phyloP scores from a whole-genome alignment of 257 asterid genomes.

The Solanum chilense region DNA sequence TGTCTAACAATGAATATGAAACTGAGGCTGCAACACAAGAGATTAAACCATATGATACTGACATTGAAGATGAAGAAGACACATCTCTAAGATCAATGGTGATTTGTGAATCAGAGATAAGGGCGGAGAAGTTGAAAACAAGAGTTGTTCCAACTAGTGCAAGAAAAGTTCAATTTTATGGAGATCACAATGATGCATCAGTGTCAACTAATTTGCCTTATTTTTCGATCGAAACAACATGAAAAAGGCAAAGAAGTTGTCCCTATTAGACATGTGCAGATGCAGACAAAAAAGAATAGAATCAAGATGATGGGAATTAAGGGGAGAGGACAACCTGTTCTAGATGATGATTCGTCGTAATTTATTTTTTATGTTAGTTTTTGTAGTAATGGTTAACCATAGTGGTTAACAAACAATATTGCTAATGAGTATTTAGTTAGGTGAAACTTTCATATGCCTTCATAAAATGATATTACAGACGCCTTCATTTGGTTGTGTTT shows the following conservation, averaged over 20 bases:
- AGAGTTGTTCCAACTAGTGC: neutral
- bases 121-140: neutral
- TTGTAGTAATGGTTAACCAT: too few relatives aligned
- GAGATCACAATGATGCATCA: neutral
- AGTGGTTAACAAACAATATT: neutral
- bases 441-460: too few relatives aligned
- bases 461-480: too few relatives aligned
- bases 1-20: neutral
- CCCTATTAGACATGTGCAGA: neutral
- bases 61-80: neutral
- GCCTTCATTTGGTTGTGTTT: too few relatives aligned
- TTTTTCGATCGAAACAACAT: neutral
- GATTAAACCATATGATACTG: neutral
- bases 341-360: neutral
- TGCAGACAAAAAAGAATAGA: neutral
- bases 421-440: too few relatives aligned
- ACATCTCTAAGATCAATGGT: neutral
- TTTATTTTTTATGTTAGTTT: too few relatives aligned
- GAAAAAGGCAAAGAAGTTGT: neutral
- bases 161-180: neutral
- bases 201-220: neutral
- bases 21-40: neutral
- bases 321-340: neutral
- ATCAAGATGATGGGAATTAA: neutral
- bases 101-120: neutral